Evolutionary conservation across 2,329 filamentous ascomycete genomes (phyloP), one percentile per base, ranked within the genome.

Genomic region (Penicillium sp.): DNA sequence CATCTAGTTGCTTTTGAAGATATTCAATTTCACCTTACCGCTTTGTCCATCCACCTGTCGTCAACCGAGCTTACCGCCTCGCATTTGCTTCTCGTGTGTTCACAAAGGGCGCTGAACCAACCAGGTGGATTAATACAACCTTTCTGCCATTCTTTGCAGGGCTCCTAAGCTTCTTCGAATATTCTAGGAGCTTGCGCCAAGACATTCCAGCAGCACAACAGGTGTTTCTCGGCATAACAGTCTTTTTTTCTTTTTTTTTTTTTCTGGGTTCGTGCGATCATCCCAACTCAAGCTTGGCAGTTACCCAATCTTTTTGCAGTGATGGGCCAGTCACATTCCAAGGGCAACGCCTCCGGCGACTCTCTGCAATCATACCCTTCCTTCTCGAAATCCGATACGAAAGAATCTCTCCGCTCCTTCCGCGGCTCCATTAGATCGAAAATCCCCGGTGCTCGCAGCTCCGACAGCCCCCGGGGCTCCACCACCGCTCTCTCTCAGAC

Each of bases 351-450:
- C 65, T 79, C 80, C 47, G 74, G 75, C 60, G 84, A 89, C 35
- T 79, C 83, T 57, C 78, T 97, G 55, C 88, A 91, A 73, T 89
- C 90, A 29, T 96, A 94, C 73, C 93, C 92, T 27, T 96, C 93
- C 27, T 93, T 97, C 71, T 89, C 87, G 76, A 88, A 89, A 71
- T 91, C 91, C 53, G 93, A 97, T 70, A 97, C 93, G 27, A 93
- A 92, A 72, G 92, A 96, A 62, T 97, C 91, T 7, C 85, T 88
- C 30, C 88, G 91, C 61, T 97, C 92, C 4, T 86, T 97, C 73
- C 85, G 90, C 63, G 88, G 86, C 36, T 83, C 83, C 8, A 83
- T 97, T 63, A 84, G 90, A 57, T 95, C 91, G 58, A 97, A 97
- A 76, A 97, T 96, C 56, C 91, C 89, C 2, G 89, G 88, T 18